These are phyloP conservation scores for Davidsoniella eucalypti DNA, from an alignment of 2,329 filamentous ascomycete species.

Conservation along the genomic window DNA sequence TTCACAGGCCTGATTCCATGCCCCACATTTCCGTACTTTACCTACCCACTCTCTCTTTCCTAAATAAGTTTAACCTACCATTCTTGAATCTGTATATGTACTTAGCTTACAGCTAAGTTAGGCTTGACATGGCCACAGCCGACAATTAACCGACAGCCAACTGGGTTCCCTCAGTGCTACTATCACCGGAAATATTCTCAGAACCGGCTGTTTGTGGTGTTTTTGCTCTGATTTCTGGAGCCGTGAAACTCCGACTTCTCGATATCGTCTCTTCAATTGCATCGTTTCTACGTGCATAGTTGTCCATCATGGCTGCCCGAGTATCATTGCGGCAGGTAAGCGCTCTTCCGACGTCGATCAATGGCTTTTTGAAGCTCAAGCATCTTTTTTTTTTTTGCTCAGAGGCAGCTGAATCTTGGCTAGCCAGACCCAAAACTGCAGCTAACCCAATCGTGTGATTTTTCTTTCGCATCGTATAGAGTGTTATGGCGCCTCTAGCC, in stretches of 20 bases:
- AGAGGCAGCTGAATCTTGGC: not conserved
- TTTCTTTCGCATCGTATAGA: slow-evolving; percentile 24
- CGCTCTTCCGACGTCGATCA: not conserved
- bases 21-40: not conserved
- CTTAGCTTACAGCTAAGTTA: not conserved
- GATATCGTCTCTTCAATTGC: not conserved
- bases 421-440: not conserved
- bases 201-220: slow-evolving; percentile 1
- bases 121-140: slow-evolving; percentile 3
- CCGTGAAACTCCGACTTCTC: slow-evolving; percentile 4
- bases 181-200: slow-evolving; percentile 13
- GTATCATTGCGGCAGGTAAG: slow-evolving; percentile 40
- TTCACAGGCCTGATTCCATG: not conserved
- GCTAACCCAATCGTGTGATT: not conserved
- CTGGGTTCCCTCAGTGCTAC: slow-evolving; percentile 7
- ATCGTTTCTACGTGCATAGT: slow-evolving; percentile 1
- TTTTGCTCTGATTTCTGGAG: slow-evolving; percentile 5
- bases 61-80: not conserved
- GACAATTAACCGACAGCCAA: slow-evolving; percentile 9
- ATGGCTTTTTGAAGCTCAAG: slow-evolving; percentile 1
- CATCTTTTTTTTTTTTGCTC: not conserved
- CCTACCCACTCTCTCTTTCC: not conserved
- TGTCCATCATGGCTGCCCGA: slow-evolving; percentile 41
- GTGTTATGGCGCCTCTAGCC: slow-evolving; percentile 36
- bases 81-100: no score